Evolutionary conservation across 305 asterid species (phyloP).

Genomic region (Nicotiana rustica): DNA sequence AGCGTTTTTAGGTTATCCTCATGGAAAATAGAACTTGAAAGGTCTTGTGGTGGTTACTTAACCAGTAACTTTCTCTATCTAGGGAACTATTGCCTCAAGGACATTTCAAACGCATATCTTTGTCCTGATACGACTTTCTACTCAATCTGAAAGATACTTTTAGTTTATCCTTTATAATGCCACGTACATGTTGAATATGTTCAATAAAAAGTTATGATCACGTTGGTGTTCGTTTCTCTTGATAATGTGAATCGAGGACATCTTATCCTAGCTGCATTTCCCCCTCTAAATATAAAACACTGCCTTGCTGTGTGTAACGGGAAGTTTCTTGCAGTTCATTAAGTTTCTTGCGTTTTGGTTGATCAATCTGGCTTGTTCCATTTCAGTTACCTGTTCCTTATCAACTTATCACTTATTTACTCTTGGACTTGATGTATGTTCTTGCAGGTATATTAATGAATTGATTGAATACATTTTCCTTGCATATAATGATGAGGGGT

Average conservation of each 20-base stretch:
- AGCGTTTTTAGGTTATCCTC: constrained; percentile 7
- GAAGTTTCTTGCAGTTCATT: constrained; percentile 25
- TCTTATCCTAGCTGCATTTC: background rate
- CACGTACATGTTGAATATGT: constrained; percentile 19
- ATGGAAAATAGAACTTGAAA: constrained; percentile 16
- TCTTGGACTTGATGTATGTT: constrained; percentile 14
- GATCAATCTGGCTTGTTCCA: background rate
- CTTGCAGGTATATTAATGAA: constrained; percentile 88
- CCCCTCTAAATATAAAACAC: background rate
- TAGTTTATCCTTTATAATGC: constrained; percentile 5
- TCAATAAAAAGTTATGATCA: constrained; percentile 12
- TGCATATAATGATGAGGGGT: constrained; percentile 65
- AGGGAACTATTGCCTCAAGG: background rate
- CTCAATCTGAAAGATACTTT: background rate
- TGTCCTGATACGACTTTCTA: constrained; percentile 4
- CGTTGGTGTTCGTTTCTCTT: background rate
- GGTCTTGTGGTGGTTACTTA: background rate
- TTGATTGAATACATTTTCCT: constrained; percentile 80
- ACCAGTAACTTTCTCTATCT: constrained; percentile 16
- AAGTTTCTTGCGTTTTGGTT: background rate
- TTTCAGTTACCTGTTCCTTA: background rate
- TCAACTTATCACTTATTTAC: constrained; percentile 24
- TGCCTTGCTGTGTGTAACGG: background rate
- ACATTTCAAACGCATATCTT: constrained; percentile 15
- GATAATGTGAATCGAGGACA: constrained; percentile 2